These are phyloP conservation scores for Phaffia tasmanica DNA, from an alignment of 768 basidiomycete species.

Conservation along the genomic window DNA sequence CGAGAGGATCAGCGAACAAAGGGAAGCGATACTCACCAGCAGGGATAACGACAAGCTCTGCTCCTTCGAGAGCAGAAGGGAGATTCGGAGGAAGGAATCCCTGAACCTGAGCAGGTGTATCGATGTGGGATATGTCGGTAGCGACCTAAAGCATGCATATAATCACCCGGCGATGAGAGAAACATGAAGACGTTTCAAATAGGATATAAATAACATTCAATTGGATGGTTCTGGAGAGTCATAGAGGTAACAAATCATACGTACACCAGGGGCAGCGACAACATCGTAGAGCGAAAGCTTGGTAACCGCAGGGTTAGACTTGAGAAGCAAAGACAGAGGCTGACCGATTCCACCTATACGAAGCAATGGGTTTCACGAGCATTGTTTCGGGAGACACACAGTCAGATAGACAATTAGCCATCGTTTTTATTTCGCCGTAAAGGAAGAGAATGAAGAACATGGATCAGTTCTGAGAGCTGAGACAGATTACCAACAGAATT, in stretches of 20 bases:
- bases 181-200: not conserved
- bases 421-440: no score
- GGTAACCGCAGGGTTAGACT: constrained; percentile 80
- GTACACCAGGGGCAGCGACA: constrained; percentile 79
- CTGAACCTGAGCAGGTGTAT: constrained; percentile 66
- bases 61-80: constrained; percentile 77
- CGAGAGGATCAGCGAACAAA: not conserved
- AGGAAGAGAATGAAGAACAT: not conserved
- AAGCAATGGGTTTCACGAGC: not conserved
- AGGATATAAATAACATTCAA: not conserved
- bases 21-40: constrained; percentile 48
- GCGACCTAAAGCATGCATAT: constrained; percentile 46
- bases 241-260: constrained; percentile 19
- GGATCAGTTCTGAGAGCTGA: not conserved
- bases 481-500: not conserved
- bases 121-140: constrained; percentile 91
- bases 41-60: constrained; percentile 88
- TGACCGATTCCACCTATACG: constrained; percentile 76
- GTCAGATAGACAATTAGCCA: not conserved
- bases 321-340: constrained; percentile 85
- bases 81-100: constrained; percentile 42
- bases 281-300: constrained; percentile 82
- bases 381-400: not conserved
- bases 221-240: not conserved
- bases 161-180: not conserved